Base-by-base conservation (phyloP, 2,329 filamentous ascomycete species). In the Rutstroemia sp. region DNA sequence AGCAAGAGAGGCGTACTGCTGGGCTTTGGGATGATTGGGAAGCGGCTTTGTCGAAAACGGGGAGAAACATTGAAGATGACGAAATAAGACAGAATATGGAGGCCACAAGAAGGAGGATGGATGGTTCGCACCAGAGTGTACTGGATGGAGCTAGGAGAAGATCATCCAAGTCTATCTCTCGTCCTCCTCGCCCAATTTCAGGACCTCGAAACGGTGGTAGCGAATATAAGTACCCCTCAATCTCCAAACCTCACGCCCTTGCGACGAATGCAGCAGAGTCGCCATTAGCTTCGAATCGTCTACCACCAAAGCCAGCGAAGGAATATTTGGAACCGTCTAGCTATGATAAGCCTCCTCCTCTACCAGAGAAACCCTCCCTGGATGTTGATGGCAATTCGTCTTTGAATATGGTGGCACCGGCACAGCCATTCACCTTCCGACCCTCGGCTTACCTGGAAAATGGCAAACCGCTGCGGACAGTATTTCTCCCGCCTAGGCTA, bases 391-490 rank as follows among this genome's bases (percentile, higher is more conserved):
- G 17, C 19, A 46, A 19, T 17, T 46, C 39, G 17, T 47, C 34
- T 14, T 42, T 51, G 34, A 57, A 58, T 16, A 49, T 56, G 21
- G 23, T 56, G 3, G 57, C 53, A 23, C 46, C 60, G 9, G 53
- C 59, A 8, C 49, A 59, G 21, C 61, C 57, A 19, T 87, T 89
- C 64, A 90, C 88, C 14, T 95, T 95, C 75, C 83, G 83, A 60
- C 88, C 92, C 1, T 86, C 88, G 2, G 91, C 90, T 1, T 94
- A 91, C 68, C 84, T 96, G 16, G 94, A 99, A 70, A 92, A 90
- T 64, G 94, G 92, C 17, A 83, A 85, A 5, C 88, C 92, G 0
- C 81, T 99, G 6, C 86, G 94, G 36, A 89, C 92, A 0, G 78
- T 99, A 36, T 96, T 97, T 69, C 78, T 99, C 1, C 92, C 94